These are phyloP conservation scores for Trametes sp. DNA, from an alignment of 1,284 basidiomycete species.

Conservation along the genomic window DNA sequence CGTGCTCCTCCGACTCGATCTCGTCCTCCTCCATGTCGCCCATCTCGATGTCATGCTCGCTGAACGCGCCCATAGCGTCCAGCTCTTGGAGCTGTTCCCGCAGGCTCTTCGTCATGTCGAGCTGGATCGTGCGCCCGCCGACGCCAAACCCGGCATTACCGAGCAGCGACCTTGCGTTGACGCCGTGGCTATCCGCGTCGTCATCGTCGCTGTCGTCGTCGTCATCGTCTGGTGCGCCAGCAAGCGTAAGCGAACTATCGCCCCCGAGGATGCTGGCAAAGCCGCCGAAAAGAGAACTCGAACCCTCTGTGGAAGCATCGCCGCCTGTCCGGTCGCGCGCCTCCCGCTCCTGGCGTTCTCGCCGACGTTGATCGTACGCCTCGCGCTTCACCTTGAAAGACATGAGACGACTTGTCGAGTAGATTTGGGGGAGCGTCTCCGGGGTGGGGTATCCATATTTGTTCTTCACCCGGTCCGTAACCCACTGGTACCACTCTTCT, in stretches of 20 bases:
- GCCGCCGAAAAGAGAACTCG: slow-evolving; percentile 43
- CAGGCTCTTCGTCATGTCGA: slow-evolving; percentile 61
- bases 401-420: slow-evolving; percentile 63
- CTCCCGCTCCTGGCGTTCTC: slow-evolving; percentile 51
- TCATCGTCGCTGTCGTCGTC: slow-evolving; percentile 65
- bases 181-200: slow-evolving; percentile 48
- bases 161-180: slow-evolving; percentile 53
- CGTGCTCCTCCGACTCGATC: slow-evolving; percentile 21
- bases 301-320: slow-evolving; percentile 34
- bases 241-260: slow-evolving; percentile 31
- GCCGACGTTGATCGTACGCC: slow-evolving; percentile 56
- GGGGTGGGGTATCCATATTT: slow-evolving; percentile 81
- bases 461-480: slow-evolving; percentile 84
- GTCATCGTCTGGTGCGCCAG: slow-evolving; percentile 45
- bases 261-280: slow-evolving; percentile 53
- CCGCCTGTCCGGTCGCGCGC: slow-evolving; percentile 38
- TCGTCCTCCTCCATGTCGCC: slow-evolving; percentile 32
- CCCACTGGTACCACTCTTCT: slow-evolving; percentile 94
- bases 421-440: slow-evolving; percentile 69
- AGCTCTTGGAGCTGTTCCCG: slow-evolving; percentile 69
- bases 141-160: slow-evolving; percentile 52
- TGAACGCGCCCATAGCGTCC: slow-evolving; percentile 49
- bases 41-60: slow-evolving; percentile 39
- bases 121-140: slow-evolving; percentile 34
- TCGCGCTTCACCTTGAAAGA: slow-evolving; percentile 66